Percentiles rank a stretch among this genome's conserved stretches.
These are phyloP conservation scores for Cucurbita ficifolia DNA, from an alignment of 306 rosid genomes.

Conservation along the genomic window DNA sequence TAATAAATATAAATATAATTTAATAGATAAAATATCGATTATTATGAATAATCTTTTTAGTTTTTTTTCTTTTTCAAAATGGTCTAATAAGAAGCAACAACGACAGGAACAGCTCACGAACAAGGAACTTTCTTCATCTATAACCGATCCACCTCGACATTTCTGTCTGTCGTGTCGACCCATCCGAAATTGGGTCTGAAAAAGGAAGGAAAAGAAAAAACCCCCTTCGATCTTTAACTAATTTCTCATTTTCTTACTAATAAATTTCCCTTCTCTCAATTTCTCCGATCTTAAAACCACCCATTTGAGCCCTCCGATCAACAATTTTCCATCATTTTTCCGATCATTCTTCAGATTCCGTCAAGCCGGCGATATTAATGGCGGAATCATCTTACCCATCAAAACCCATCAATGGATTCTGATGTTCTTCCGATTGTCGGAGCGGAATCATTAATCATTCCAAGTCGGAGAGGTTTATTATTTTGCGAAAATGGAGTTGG, in stretches of 20 bases:
- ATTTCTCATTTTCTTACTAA: neutral
- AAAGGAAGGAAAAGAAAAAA: neutral
- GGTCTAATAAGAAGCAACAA: neutral
- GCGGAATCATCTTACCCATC: neutral
- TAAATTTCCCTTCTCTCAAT: neutral
- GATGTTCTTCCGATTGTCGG: neutral
- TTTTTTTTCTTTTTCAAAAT: no score
- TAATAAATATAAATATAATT: no score
- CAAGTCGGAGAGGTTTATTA: neutral
- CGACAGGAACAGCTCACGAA: neutral
- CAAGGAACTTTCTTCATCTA: neutral
- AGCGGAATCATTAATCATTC: neutral
- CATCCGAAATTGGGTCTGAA: neutral
- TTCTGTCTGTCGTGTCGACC: neutral
- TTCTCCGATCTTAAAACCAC: neutral
- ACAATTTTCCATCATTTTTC: neutral
- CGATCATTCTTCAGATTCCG: neutral
- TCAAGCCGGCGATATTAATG: neutral
- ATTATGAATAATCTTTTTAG: no score
- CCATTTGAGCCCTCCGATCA: neutral
- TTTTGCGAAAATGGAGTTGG: neutral
- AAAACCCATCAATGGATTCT: neutral
- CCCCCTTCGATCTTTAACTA: neutral
- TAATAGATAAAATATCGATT: no score
- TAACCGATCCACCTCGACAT: constrained; percentile 1